A percentile compares a stretch with the other conserved stretches of the same genome.
Conservation (phyloP, 768 basidiomycete genomes). For the Piloderma croceum region DNA sequence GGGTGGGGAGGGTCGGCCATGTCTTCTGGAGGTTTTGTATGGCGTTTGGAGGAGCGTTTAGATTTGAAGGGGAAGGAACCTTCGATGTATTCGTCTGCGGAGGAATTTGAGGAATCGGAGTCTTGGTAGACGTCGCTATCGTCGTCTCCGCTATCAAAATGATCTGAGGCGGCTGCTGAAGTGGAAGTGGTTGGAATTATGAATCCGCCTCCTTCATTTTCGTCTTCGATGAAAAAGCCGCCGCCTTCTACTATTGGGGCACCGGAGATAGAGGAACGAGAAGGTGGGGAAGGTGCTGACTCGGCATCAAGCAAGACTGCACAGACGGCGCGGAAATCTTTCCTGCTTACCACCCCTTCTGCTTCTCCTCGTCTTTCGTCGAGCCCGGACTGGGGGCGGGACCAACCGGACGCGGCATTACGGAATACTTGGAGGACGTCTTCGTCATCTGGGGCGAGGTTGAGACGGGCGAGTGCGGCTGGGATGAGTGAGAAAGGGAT, state of each 20-base stretch:
- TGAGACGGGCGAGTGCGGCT: slow-evolving; percentile 53
- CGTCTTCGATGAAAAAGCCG: slow-evolving; percentile 22
- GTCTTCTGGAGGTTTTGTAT: slow-evolving; percentile 2
- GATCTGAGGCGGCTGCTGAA: slow-evolving; percentile 21
- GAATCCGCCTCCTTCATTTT: slow-evolving; percentile 25
- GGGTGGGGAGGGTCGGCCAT: slow-evolving; percentile 1
- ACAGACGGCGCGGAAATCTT: slow-evolving; percentile 80
- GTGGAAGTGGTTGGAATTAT: slow-evolving; percentile 21
- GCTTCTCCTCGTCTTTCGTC: slow-evolving; percentile 11
- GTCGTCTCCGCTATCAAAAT: slow-evolving; percentile 18
- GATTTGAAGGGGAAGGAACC: slow-evolving; percentile 13
- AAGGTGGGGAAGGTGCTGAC: slow-evolving; percentile 16
- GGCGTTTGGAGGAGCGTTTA: slow-evolving; percentile 18
- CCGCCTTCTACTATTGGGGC: slow-evolving; percentile 15
- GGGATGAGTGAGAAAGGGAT: slow-evolving; percentile 58
- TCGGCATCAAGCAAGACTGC: slow-evolving; percentile 58
- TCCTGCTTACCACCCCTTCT: slow-evolving; percentile 42
- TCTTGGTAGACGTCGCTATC: slow-evolving; percentile 18
- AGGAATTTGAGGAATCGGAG: slow-evolving; percentile 1
- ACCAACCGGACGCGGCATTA: slow-evolving; percentile 75
- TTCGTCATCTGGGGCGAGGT: slow-evolving; percentile 63
- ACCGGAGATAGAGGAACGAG: slow-evolving; percentile 10
- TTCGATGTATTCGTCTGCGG: slow-evolving; percentile 27
- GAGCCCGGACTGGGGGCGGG: slow-evolving; percentile 19
- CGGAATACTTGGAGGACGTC: slow-evolving; percentile 65